Conservation (phyloP, 2,329 filamentous ascomycete genomes). For the Emericellopsis cladophorae region DNA sequence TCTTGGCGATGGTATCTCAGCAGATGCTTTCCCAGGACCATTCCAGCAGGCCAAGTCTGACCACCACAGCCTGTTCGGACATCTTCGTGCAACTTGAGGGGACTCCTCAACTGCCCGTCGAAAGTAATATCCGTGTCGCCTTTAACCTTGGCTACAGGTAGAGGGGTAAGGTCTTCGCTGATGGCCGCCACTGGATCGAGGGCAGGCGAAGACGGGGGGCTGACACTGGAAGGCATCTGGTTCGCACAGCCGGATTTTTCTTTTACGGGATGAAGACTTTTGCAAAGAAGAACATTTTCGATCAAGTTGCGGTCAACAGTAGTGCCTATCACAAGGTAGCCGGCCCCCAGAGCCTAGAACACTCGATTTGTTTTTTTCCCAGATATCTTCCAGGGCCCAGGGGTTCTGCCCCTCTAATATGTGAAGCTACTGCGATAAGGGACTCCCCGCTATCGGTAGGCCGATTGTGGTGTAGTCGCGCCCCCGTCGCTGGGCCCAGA, state of each 20-base stretch:
- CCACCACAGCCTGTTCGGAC: constrained; percentile 81
- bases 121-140: constrained; percentile 47
- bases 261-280: too few species aligned
- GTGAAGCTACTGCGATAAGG: too few species aligned
- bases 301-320: too few species aligned
- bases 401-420: too few species aligned
- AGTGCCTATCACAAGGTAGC: too few species aligned
- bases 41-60: constrained; percentile 87
- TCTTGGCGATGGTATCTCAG: constrained; percentile 57
- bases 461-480: too few species aligned
- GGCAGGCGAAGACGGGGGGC: constrained; percentile 30
- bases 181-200: constrained; percentile 35
- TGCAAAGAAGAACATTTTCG: too few species aligned
- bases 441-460: too few species aligned
- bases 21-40: constrained; percentile 79
- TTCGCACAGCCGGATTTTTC: not conserved
- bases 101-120: constrained; percentile 56
- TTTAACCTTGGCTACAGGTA: constrained; percentile 44
- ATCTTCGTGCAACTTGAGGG: constrained; percentile 73
- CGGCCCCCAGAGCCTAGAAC: too few species aligned
- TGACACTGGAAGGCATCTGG: not conserved
- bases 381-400: too few species aligned
- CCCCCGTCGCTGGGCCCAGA: too few species aligned
- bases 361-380: too few species aligned
- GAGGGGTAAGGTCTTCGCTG: constrained; percentile 43